Percentiles rank a stretch among this genome's conserved stretches.
Conservation (phyloP, 176 grass and related monocot species). For the Oryza glumipatula region DNA sequence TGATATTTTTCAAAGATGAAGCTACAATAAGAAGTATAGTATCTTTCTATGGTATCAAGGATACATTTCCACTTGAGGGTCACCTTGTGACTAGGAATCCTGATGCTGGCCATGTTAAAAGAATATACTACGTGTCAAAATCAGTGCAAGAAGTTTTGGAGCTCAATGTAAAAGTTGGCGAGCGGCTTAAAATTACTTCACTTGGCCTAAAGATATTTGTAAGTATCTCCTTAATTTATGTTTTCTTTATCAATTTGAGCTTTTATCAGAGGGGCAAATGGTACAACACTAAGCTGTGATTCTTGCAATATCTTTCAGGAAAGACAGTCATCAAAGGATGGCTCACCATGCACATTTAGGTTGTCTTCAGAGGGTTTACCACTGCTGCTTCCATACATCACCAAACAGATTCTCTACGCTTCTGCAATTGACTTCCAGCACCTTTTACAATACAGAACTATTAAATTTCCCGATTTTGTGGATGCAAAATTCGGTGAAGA, state of each 20-base stretch:
- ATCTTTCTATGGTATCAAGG: slow-evolving; percentile 81
- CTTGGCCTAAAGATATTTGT: slow-evolving; percentile 97
- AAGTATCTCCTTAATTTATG: slow-evolving; percentile 46
- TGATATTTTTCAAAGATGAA: slow-evolving; percentile 89
- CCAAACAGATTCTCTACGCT: slow-evolving; percentile 77
- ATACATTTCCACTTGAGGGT: slow-evolving; percentile 77
- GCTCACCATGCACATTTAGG: slow-evolving; percentile 76
- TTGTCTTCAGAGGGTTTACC: slow-evolving; percentile 94
- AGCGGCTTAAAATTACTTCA: slow-evolving; percentile 88
- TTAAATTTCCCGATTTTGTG: slow-evolving; percentile 91
- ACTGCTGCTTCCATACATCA: slow-evolving; percentile 83
- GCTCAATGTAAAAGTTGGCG: slow-evolving; percentile 80
- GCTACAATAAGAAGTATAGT: slow-evolving; percentile 70
- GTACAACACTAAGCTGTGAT: not conserved
- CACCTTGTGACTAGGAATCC: slow-evolving; percentile 87
- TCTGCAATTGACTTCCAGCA: slow-evolving; percentile 76
- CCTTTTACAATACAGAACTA: slow-evolving; percentile 77
- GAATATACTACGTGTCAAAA: slow-evolving; percentile 95
- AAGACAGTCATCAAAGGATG: slow-evolving; percentile 80
- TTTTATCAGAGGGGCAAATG: not conserved
- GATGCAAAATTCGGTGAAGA: slow-evolving; percentile 68
- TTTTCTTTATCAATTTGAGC: not conserved
- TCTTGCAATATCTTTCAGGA: slow-evolving; percentile 62
- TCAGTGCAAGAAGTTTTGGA: slow-evolving; percentile 77
- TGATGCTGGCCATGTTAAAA: slow-evolving; percentile 83